Conservation (phyloP, 352 stramenopile species). For the Hyaloperonospora brassicae region DNA sequence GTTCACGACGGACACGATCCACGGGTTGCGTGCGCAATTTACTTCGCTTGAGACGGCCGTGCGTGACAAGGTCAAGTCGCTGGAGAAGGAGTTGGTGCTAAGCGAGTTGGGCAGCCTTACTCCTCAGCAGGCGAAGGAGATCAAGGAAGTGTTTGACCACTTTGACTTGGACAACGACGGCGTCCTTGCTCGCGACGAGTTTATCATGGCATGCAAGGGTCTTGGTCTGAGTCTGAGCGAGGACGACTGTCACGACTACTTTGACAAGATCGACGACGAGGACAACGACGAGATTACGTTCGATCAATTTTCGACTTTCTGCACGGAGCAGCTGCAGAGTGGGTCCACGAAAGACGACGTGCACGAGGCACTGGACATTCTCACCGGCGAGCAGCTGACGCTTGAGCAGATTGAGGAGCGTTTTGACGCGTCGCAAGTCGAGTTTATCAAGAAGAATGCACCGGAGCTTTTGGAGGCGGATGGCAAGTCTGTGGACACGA, state of each 20-base stretch:
- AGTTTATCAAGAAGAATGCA: conserved; percentile 78
- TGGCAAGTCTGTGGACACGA: conserved; percentile 53
- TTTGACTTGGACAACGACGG: conserved; percentile 86
- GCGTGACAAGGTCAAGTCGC: conserved; percentile 78
- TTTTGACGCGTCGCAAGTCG: conserved; percentile 62
- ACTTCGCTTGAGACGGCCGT: conserved; percentile 71
- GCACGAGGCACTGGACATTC: conserved; percentile 68
- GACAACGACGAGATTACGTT: conserved; percentile 83
- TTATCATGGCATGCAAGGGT: conserved; percentile 87
- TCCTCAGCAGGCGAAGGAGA: conserved; percentile 76
- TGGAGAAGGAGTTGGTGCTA: conserved; percentile 84
- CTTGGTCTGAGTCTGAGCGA: conserved; percentile 81
- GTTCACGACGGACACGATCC: conserved; percentile 87
- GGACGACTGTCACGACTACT: conserved; percentile 83
- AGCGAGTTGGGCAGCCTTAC: conserved; percentile 80
- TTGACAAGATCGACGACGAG: conserved; percentile 79
- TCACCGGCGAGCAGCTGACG: conserved; percentile 64
- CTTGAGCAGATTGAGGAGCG: conserved; percentile 74
- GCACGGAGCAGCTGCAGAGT: conserved; percentile 83
- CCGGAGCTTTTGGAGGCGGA: conserved; percentile 42
- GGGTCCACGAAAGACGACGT: conserved; percentile 81
- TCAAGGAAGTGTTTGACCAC: conserved; percentile 87
- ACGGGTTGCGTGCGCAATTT: conserved; percentile 77
- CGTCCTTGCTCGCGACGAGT: conserved; percentile 80
- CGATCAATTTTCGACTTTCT: conserved; percentile 80